Evolutionary conservation across 768 basidiomycete species (phyloP), one percentile per base, ranked within the genome.

Genomic region (Suillus brevipes): DNA sequence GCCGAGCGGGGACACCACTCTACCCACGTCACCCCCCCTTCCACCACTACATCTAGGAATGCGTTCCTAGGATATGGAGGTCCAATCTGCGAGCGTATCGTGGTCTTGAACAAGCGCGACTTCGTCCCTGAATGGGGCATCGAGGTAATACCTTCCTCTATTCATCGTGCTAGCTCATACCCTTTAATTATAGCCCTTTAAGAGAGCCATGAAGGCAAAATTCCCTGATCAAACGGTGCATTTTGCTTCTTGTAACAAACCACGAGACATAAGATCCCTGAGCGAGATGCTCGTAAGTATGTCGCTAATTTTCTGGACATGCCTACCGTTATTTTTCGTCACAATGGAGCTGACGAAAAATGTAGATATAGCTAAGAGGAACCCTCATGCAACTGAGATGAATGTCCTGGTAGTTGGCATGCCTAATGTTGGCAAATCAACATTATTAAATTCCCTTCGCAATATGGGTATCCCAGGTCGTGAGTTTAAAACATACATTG

Each of bases 401-500:
- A 95, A 95, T 70, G 90, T 98, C 8, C 84, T 98, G 3, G 94
- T 99, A 28, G 89, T 97, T 65, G 97, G 97, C 28, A 99, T 99
- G 97, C 97, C 97, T 20, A 99, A 99, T 75, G 95, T 98, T 56
- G 97, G 97, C 49, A 99, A 99, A 79, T 98, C 96, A 16, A 96
- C 94, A 3, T 78, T 99, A 60, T 81, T 99, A 14, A 99, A 99
- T 73, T 87, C 94, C 1, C 83, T 99, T 34, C 86, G 97, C 50
- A 89, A 86, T 71, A 89, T 88, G 72, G 97, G 97, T 13, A 92
- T 97, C 53, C 82, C 84, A 70, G 95, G 95, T 74, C 89, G 95
- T 96, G 76, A 74, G 89, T 85, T 62, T 49, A 34, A 66, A 66
- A 63, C 65, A 60, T 65, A 28, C n/a, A 37, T 9, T 31, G 40